A percentile compares a stretch with the other conserved stretches of the same genome.
Evolutionary conservation across 129 eudicot species (phyloP).

Genomic region (Sambucus nigra): DNA sequence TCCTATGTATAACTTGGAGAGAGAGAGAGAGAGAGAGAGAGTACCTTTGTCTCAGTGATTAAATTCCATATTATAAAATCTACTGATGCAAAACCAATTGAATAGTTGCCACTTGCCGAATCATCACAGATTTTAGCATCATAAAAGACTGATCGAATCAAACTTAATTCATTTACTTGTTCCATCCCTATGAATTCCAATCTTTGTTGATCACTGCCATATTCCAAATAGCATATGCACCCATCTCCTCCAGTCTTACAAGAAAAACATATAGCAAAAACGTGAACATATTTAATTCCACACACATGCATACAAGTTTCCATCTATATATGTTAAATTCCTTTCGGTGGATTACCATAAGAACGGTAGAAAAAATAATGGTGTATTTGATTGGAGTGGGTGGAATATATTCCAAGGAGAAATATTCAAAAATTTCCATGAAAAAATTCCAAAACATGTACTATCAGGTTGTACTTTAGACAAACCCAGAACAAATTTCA

Average conservation of each 20-base stretch:
- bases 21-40: conserved; percentile 18
- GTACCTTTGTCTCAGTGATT: conserved; percentile 68
- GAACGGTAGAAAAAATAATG: neutral
- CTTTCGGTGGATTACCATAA: neutral
- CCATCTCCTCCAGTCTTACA: conserved; percentile 94
- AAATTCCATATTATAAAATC: conserved; percentile 82
- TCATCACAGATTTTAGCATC: conserved; percentile 20
- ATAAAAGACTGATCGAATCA: conserved; percentile 48
- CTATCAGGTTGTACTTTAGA: too few relatives aligned
- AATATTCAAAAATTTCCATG: too few relatives aligned
- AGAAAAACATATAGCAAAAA: neutral
- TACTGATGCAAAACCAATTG: conserved; percentile 85
- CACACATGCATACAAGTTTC: conserved; percentile 7
- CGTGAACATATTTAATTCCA: neutral
- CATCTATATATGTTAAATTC: neutral
- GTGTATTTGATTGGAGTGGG: too few relatives aligned
- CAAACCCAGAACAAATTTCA: too few relatives aligned
- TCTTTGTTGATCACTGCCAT: conserved; percentile 31
- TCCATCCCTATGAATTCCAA: conserved; percentile 85
- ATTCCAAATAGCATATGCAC: conserved; percentile 83
- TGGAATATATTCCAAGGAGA: too few relatives aligned
- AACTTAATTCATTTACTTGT: conserved; percentile 78
- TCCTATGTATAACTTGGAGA: neutral
- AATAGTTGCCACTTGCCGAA: conserved; percentile 37
- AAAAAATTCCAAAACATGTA: too few relatives aligned